A percentile compares a stretch with the other conserved stretches of the same genome.
Evolutionary conservation across 306 rosid species (phyloP).

Genomic region (barrel medic (Medicago truncatula)): MtrunA17r5.0-ANR NC_053048.1:49677501-49678000

Average conservation of each 20-base stretch:
- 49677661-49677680: background rate
- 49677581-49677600: background rate
- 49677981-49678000: conserved; percentile 96
- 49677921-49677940: conserved; percentile 56
- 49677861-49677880: conserved; percentile 3
- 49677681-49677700: conserved; percentile 1
- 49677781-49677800: background rate
- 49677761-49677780: conserved; percentile 8
- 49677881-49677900: background rate
- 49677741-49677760: conserved; percentile 4
- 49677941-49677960: conserved; percentile 95
- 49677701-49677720: conserved; percentile 16
- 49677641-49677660: background rate
- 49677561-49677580: conserved; percentile 1
- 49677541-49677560: conserved; percentile 11
- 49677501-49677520: background rate
- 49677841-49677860: background rate
- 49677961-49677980: conserved; percentile 91
- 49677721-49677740: conserved; percentile 18
- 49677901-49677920: background rate
- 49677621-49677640: background rate
- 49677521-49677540: conserved; percentile 3
- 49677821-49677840: conserved; percentile 26
- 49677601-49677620: conserved; percentile 19
- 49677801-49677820: conserved; percentile 12